phyloP scores from a whole-genome alignment of 2,329 filamentous ascomycete species.

The Didymella keratinophila region DNA sequence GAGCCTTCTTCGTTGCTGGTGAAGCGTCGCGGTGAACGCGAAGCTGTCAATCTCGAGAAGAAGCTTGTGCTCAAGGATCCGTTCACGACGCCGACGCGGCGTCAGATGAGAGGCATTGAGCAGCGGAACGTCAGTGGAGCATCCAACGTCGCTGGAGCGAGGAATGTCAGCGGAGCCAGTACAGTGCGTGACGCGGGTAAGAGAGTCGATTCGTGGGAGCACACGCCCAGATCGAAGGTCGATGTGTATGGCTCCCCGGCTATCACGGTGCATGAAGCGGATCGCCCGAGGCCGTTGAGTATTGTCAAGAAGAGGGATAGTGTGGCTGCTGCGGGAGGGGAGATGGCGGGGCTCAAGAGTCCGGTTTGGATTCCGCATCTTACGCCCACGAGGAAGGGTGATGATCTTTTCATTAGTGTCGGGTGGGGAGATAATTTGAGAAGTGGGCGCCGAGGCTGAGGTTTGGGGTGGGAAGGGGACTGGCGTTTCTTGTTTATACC shows the following conservation, averaged over 20 bases:
- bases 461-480: rapidly evolving
- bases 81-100: conserved; percentile 42
- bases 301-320: conserved; percentile 24
- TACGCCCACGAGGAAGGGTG: conserved; percentile 71
- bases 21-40: conserved; percentile 47
- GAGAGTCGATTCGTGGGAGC: conserved; percentile 27
- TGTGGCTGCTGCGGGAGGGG: conserved; percentile 18
- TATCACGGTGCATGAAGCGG: conserved; percentile 27
- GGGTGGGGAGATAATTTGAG: conserved; percentile 24
- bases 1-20: conserved; percentile 45
- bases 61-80: conserved; percentile 28
- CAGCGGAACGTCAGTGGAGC: neutral
- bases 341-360: conserved; percentile 41
- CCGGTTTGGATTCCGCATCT: conserved; percentile 70
- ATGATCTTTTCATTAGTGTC: conserved; percentile 65
- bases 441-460: neutral
- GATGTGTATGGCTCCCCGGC: conserved; percentile 21
- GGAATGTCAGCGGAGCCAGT: neutral
- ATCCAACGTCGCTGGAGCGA: neutral
- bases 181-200: neutral
- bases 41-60: conserved; percentile 47
- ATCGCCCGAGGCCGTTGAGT: conserved; percentile 38
- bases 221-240: conserved; percentile 28
- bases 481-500: conserved; percentile 11
- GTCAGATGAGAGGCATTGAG: conserved; percentile 21